A percentile compares a stretch with the other conserved stretches of the same genome.
These are phyloP conservation scores for Choricystis sp. DNA, from an alignment of 139 green algal species.

Conservation along the genomic window DNA sequence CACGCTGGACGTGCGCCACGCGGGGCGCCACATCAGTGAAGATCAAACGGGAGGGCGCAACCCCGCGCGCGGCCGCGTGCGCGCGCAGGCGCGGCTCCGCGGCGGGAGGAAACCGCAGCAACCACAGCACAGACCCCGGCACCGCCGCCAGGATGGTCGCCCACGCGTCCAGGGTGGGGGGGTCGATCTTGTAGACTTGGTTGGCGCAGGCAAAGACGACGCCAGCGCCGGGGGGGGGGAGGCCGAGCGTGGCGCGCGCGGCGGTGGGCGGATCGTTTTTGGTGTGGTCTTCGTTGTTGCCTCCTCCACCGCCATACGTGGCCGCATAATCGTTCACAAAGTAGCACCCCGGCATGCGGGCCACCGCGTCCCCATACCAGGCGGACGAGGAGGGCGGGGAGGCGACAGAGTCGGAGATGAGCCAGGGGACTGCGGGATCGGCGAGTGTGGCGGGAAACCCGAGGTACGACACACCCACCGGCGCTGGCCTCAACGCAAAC, in stretches of 20 bases:
- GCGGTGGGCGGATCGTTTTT: slow-evolving; percentile 3
- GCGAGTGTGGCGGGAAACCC: slow-evolving; percentile 78
- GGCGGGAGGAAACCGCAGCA: slow-evolving; percentile 73
- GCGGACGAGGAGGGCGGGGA: slow-evolving; percentile 30
- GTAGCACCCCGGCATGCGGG: slow-evolving; percentile 78
- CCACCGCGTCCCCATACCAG: slow-evolving; percentile 71
- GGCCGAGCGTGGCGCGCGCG: slow-evolving; percentile 29
- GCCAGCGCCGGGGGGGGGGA: slow-evolving; percentile 44
- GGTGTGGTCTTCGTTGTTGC: slow-evolving; percentile 3
- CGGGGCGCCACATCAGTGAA: slow-evolving; percentile 85
- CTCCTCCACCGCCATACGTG: not conserved
- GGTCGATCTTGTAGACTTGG: slow-evolving; percentile 84
- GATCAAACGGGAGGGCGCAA: slow-evolving; percentile 55
- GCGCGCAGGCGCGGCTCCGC: slow-evolving; percentile 38
- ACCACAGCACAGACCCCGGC: slow-evolving; percentile 65
- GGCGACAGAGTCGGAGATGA: slow-evolving; percentile 65
- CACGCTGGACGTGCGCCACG: slow-evolving; percentile 61
- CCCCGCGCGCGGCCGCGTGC: slow-evolving; percentile 27
- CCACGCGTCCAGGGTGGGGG: slow-evolving; percentile 69
- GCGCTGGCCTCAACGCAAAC: slow-evolving; percentile 69
- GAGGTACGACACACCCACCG: slow-evolving; percentile 71
- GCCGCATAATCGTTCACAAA: slow-evolving; percentile 88
- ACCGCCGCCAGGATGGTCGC: slow-evolving; percentile 55
- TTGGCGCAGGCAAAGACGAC: slow-evolving; percentile 74
- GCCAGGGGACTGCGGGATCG: slow-evolving; percentile 47